Percentiles rank a stretch among this genome's conserved stretches.
These are phyloP conservation scores for Gillenia trifoliata DNA, from an alignment of 306 rosid species.

Conservation along the genomic window DNA sequence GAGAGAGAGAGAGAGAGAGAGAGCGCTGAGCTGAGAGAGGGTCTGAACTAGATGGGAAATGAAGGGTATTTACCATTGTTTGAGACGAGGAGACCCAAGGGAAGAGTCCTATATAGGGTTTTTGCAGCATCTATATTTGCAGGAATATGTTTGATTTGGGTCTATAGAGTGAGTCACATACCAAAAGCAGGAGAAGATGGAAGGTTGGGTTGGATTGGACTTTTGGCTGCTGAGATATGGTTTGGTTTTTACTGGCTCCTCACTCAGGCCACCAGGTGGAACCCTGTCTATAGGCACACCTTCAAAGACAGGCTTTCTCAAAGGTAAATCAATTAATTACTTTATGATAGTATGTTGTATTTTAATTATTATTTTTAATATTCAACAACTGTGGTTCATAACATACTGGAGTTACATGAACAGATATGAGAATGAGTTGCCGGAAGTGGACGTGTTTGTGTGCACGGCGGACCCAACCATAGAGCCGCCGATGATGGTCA, in stretches of 20 bases:
- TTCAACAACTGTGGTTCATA: background rate
- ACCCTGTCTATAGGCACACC: constrained; percentile 41
- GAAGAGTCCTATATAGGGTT: constrained; percentile 36
- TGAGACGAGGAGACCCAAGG: constrained; percentile 45
- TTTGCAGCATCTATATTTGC: constrained; percentile 43
- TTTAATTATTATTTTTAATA: too few species aligned
- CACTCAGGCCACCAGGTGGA: constrained; percentile 69
- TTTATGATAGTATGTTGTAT: background rate
- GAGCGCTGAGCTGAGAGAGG: background rate
- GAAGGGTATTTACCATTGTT: constrained; percentile 31
- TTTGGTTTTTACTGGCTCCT: constrained; percentile 76
- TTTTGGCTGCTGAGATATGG: constrained; percentile 71
- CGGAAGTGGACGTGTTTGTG: constrained; percentile 70
- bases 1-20: constrained; percentile 4
- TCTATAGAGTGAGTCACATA: constrained; percentile 45
- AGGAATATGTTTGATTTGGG: constrained; percentile 62
- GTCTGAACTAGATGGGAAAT: constrained; percentile 8
- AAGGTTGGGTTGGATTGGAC: constrained; percentile 52
- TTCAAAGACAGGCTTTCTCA: constrained; percentile 53
- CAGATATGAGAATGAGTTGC: constrained; percentile 52
- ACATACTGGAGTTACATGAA: too few species aligned
- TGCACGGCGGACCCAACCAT: constrained; percentile 76
- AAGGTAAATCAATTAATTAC: constrained; percentile 40
- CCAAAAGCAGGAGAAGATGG: constrained; percentile 28
- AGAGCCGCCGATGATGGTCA: constrained; percentile 76